Percentiles rank a stretch among this genome's conserved stretches.
These are phyloP conservation scores for Calonectria fujianensis DNA, from an alignment of 2,329 filamentous ascomycete species.

Conservation along the genomic window DNA sequence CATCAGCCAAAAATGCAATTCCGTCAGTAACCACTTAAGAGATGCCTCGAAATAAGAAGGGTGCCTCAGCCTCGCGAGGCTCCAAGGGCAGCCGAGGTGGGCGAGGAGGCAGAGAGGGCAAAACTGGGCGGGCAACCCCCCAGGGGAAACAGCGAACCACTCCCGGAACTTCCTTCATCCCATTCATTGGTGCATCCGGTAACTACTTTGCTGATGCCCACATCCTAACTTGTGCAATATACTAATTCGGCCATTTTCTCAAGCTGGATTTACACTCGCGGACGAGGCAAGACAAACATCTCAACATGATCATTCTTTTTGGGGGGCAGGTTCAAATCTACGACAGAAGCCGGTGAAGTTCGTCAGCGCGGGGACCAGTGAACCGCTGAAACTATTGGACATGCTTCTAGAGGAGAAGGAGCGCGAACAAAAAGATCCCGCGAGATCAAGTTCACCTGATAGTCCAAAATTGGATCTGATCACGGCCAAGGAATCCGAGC, in stretches of 20 bases:
- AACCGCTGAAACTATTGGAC: conserved; percentile 68
- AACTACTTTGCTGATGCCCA: conserved; percentile 17
- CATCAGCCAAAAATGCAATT: conserved; percentile 41
- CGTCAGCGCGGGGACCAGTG: conserved; percentile 71
- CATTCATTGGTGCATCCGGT: conserved; percentile 43
- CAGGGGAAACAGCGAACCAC: conserved; percentile 42
- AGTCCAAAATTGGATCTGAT: background rate
- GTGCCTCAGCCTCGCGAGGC: conserved; percentile 45
- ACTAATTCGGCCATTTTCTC: conserved; percentile 33
- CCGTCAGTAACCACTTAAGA: conserved; percentile 15
- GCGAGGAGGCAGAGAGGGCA: conserved; percentile 45
- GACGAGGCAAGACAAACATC: conserved; percentile 72
- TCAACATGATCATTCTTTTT: conserved; percentile 64
- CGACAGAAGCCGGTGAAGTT: conserved; percentile 71
- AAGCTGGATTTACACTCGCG: conserved; percentile 58
- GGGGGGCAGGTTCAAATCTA: conserved; percentile 64
- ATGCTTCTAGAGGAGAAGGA: conserved; percentile 46
- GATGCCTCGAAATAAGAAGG: conserved; percentile 55
- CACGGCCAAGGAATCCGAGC: background rate
- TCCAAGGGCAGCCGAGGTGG: conserved; percentile 47
- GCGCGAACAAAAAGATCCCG: conserved; percentile 2
- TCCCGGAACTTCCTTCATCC: conserved; percentile 29
- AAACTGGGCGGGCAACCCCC: conserved; percentile 39
- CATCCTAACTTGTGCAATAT: background rate
- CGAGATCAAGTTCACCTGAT: background rate